Percentiles rank a stretch among this genome's conserved stretches.
Evolutionary conservation across 2,329 filamentous ascomycete species (phyloP).

Genomic region (Lasiodiplodia theobromae): DNA sequence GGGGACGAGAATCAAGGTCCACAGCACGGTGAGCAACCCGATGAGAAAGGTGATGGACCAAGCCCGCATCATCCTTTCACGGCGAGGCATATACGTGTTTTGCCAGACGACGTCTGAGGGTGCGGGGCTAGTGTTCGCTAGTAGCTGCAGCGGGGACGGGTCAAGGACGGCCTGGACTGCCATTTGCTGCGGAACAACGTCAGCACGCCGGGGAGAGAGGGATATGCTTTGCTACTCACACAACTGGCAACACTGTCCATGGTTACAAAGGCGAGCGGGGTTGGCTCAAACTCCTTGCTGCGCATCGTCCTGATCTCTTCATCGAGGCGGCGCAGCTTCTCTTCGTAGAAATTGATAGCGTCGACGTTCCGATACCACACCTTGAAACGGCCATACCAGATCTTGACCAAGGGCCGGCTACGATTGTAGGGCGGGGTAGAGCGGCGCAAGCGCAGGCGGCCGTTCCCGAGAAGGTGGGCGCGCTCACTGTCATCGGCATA

Average conservation of each 20-base stretch:
- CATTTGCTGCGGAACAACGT: conserved; percentile 68
- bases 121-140: conserved; percentile 85
- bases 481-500: conserved; percentile 59
- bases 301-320: conserved; percentile 74
- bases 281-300: conserved; percentile 77
- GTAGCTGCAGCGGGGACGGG: conserved; percentile 81
- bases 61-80: conserved; percentile 74
- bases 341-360: conserved; percentile 93
- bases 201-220: background rate
- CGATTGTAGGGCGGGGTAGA: conserved; percentile 47
- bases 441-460: background rate
- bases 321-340: conserved; percentile 80
- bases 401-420: conserved; percentile 70
- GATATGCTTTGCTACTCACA: conserved; percentile 13
- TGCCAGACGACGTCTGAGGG: conserved; percentile 94
- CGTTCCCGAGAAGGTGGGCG: conserved; percentile 62
- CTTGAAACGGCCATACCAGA: conserved; percentile 81
- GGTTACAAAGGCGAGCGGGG: conserved; percentile 90
- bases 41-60: conserved; percentile 89
- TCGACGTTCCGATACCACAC: conserved; percentile 78
- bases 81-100: conserved; percentile 85
- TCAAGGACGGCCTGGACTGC: conserved; percentile 94
- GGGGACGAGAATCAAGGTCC: conserved; percentile 81
- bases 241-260: conserved; percentile 93
- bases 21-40: conserved; percentile 81